These are phyloP conservation scores for Blastocrithidia nonstop DNA, from an alignment of 208 protist genomes.

Conservation along the genomic window DNA sequence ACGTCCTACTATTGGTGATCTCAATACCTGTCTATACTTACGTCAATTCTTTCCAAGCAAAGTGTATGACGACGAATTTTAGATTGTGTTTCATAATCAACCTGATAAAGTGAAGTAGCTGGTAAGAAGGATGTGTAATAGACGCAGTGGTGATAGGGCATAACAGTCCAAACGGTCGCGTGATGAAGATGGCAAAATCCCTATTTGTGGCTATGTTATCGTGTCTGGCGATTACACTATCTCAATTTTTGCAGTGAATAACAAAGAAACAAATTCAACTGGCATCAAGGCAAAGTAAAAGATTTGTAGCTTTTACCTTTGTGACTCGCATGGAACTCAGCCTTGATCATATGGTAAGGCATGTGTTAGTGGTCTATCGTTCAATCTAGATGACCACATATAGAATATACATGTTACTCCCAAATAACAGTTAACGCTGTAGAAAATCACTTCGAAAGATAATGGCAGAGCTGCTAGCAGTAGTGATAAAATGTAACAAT, in stretches of 20 bases:
- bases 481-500: too few relatives aligned
- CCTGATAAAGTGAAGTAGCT: slow-evolving; percentile 19
- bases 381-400: too few relatives aligned
- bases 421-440: too few relatives aligned
- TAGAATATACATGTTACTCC: slow-evolving; percentile 4
- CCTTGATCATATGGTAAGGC: slow-evolving; percentile 73
- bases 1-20: slow-evolving; percentile 65
- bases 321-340: slow-evolving; percentile 77
- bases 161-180: slow-evolving; percentile 1
- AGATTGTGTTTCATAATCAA: slow-evolving; percentile 77
- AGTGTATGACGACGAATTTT: slow-evolving; percentile 53
- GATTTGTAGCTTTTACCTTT: slow-evolving; percentile 44
- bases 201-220: slow-evolving; percentile 75
- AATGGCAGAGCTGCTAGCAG: background rate
- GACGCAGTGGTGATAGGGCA: slow-evolving; percentile 1
- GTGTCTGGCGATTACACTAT: slow-evolving; percentile 82
- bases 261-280: background rate
- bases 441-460: too few relatives aligned
- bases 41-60: slow-evolving; percentile 53
- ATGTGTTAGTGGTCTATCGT: slow-evolving; percentile 41
- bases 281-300: background rate
- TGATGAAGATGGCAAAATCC: slow-evolving; percentile 3
- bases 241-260: slow-evolving; percentile 53
- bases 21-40: slow-evolving; percentile 62
- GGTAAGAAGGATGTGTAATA: slow-evolving; percentile 31